These are phyloP conservation scores for Drechslerella coelobrocha DNA, from an alignment of 2,329 filamentous ascomycete genomes.

Conservation along the genomic window DNA sequence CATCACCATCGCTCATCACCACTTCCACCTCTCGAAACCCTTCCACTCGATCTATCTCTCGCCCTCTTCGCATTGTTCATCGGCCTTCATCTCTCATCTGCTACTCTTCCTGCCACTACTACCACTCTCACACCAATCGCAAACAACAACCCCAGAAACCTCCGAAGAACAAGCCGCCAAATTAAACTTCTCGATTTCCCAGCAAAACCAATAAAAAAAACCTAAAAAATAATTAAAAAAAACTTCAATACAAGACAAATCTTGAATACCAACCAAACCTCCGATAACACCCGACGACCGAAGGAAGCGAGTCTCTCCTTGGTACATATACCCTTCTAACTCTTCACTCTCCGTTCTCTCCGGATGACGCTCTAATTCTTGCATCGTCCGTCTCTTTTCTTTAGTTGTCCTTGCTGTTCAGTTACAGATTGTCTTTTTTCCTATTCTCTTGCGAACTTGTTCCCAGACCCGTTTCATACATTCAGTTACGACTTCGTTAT, in stretches of 20 bases:
- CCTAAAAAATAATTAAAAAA: slow-evolving; percentile 2
- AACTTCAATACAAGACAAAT: slow-evolving; percentile 5
- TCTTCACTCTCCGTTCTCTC: slow-evolving; percentile 9
- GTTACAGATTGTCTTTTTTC: slow-evolving; percentile 28
- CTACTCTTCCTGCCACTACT: background rate
- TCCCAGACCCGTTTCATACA: background rate
- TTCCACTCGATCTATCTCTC: background rate
- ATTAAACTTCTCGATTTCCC: background rate
- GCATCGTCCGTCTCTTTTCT: slow-evolving; percentile 16
- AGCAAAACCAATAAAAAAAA: slow-evolving; percentile 2
- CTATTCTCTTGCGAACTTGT: slow-evolving; percentile 8
- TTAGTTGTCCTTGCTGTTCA: slow-evolving; percentile 27
- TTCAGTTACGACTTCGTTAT: slow-evolving; percentile 19
- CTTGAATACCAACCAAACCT: slow-evolving; percentile 2
- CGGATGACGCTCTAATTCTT: slow-evolving; percentile 48
- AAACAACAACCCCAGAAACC: no score
- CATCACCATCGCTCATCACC: background rate
- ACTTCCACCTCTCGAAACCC: background rate
- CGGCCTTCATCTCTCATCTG: background rate
- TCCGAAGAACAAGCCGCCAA: no score
- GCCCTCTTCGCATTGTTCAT: background rate
- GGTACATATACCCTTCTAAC: slow-evolving; percentile 27
- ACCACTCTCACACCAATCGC: slow-evolving; percentile 1
- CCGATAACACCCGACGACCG: slow-evolving; percentile 9
- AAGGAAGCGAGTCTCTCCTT: slow-evolving; percentile 24